Conservation (phyloP, 1,139 yeast genomes). For the Taphrina wiesneri region DNA sequence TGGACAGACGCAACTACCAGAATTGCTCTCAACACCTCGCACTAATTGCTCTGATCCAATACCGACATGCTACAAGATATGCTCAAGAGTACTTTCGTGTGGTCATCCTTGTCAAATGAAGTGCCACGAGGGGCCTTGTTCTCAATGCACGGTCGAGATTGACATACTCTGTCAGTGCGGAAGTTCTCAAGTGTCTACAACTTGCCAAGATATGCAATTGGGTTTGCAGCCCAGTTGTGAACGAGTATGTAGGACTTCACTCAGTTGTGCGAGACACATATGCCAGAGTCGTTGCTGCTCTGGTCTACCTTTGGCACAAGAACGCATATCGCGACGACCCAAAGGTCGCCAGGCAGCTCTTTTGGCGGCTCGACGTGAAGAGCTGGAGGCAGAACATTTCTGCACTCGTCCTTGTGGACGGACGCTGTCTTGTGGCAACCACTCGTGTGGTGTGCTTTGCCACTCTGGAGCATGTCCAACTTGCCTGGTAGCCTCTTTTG, state of each 20-base stretch:
- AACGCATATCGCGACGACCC: constrained; percentile 55
- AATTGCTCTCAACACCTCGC: constrained; percentile 53
- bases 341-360: constrained; percentile 44
- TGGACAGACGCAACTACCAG: constrained; percentile 56
- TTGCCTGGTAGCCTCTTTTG: constrained; percentile 78
- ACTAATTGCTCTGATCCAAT: constrained; percentile 67
- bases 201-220: constrained; percentile 34
- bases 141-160: constrained; percentile 54
- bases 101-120: constrained; percentile 67
- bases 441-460: constrained; percentile 71
- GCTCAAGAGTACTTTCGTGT: constrained; percentile 66
- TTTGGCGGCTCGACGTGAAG: constrained; percentile 47
- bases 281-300: constrained; percentile 72
- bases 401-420: constrained; percentile 73
- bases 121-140: constrained; percentile 79
- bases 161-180: constrained; percentile 47
- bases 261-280: constrained; percentile 79
- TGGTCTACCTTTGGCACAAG: constrained; percentile 62
- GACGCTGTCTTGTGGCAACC: constrained; percentile 68
- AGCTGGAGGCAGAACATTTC: constrained; percentile 72
- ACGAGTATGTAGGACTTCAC: constrained; percentile 72
- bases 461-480: constrained; percentile 84
- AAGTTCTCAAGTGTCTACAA: constrained; percentile 41
- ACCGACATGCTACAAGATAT: constrained; percentile 67
- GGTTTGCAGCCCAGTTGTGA: constrained; percentile 57